Evolutionary conservation across 441 rosid genomes (phyloP).

Genomic region (Geranium incanum): DNA sequence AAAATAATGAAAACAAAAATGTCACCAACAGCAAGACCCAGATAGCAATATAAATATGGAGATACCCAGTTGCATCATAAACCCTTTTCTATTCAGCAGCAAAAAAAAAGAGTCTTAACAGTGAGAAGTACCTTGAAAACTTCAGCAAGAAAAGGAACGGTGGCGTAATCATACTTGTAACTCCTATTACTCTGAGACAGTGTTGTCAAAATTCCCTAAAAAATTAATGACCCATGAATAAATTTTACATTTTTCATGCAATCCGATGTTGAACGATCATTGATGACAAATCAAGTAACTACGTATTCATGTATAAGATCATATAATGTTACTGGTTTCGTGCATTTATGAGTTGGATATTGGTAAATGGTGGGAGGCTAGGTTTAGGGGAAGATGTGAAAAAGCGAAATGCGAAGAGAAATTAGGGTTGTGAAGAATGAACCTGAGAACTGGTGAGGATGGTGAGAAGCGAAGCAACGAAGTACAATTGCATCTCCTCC

Average conservation of each 20-base stretch:
- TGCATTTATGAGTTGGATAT: neutral
- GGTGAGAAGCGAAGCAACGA: conserved; percentile 10
- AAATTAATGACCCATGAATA: neutral
- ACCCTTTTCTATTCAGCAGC: neutral
- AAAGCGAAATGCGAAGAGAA: neutral
- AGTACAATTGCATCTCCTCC: conserved; percentile 9
- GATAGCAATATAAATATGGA: neutral
- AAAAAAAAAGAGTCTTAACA: too few relatives aligned
- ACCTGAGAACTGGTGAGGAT: conserved; percentile 6
- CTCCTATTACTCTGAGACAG: conserved; percentile 18
- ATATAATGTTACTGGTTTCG: neutral
- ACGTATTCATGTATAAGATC: neutral
- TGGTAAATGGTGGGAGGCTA: neutral
- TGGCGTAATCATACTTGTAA: conserved; percentile 19
- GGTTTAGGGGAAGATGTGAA: neutral
- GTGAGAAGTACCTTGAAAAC: conserved; percentile 16
- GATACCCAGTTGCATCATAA: neutral
- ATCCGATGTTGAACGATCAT: neutral
- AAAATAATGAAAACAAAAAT: neutral
- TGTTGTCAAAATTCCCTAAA: conserved; percentile 15
- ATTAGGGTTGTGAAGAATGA: neutral
- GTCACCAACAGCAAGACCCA: neutral
- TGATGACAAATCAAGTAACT: neutral
- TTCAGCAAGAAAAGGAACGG: conserved; percentile 19
- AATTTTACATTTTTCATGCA: too few relatives aligned